Evolutionary conservation across 306 rosid species (phyloP).

Genomic region (Styphnolobium japonicum): DNA sequence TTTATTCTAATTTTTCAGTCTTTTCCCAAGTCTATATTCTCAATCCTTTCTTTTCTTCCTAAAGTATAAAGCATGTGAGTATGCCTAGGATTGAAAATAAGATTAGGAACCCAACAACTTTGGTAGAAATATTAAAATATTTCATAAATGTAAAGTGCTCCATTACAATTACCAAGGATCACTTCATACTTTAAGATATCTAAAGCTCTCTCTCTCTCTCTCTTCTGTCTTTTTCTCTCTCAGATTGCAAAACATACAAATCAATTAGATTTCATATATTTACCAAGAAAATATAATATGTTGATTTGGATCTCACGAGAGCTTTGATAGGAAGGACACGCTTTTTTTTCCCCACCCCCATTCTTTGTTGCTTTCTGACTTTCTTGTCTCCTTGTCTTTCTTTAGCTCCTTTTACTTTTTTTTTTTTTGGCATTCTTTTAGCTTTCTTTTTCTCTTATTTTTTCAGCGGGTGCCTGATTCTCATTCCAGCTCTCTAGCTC

Average conservation of each 20-base stretch:
- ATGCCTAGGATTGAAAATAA: conserved; percentile 35
- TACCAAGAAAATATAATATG: conserved; percentile 56
- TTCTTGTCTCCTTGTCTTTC: conserved; percentile 95
- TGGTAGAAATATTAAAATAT: conserved; percentile 43
- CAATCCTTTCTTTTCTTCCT: conserved; percentile 38
- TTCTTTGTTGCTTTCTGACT: conserved; percentile 94
- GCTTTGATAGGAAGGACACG: conserved; percentile 61
- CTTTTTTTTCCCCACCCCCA: conserved; percentile 46
- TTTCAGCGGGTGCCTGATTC: conserved; percentile 57
- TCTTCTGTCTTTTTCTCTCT: conserved; percentile 45
- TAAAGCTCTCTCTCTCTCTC: conserved; percentile 38
- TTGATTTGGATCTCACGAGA: conserved; percentile 66
- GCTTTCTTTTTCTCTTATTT: conserved; percentile 52
- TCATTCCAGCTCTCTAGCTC: conserved; percentile 38
- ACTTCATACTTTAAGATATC: conserved; percentile 59
- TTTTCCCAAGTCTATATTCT: conserved; percentile 51
- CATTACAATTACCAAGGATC: conserved; percentile 85
- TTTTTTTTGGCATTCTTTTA: conserved; percentile 43
- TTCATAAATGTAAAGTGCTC: conserved; percentile 67
- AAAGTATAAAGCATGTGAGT: conserved; percentile 57
- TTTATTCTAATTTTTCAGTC: conserved; percentile 35
- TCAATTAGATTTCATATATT: conserved; percentile 78
- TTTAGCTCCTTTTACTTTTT: conserved; percentile 69
- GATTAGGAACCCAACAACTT: conserved; percentile 35
- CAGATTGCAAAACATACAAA: conserved; percentile 55